Evolutionary conservation across 1,284 basidiomycete species (phyloP).

Genomic region (Heimioporus retisporus): DNA sequence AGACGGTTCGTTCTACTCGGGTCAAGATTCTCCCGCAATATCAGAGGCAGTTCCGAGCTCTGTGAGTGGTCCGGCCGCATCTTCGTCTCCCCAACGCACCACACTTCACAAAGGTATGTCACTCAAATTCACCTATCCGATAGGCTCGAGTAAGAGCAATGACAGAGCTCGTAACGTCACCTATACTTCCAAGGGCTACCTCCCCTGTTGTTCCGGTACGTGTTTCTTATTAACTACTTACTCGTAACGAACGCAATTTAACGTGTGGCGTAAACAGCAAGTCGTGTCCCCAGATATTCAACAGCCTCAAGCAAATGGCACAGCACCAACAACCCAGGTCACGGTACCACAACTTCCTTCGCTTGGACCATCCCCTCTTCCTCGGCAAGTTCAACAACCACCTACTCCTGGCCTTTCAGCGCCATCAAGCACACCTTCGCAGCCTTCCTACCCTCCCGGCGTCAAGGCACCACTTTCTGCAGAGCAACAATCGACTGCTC

Average conservation of each 20-base stretch:
- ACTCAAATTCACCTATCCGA: conserved; percentile 17
- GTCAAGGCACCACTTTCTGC: conserved; percentile 61
- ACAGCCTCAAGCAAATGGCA: conserved; percentile 48
- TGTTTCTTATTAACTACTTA: conserved; percentile 22
- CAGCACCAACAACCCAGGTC: conserved; percentile 42
- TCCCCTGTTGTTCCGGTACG: conserved; percentile 52
- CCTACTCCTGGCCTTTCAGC: conserved; percentile 38
- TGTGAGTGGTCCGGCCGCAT: conserved; percentile 61
- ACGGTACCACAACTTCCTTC: conserved; percentile 35
- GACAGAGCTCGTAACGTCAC: conserved; percentile 53
- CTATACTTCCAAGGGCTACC: conserved; percentile 46
- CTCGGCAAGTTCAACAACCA: conserved; percentile 70
- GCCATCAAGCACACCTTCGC: conserved; percentile 38
- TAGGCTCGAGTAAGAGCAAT: conserved; percentile 34
- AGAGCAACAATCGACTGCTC: conserved; percentile 43
- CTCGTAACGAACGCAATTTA: conserved; percentile 25
- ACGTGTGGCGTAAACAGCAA: conserved; percentile 34
- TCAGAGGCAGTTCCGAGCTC: conserved; percentile 74
- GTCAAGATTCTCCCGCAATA: conserved; percentile 74
- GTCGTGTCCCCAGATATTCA: conserved; percentile 44
- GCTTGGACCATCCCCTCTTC: conserved; percentile 64
- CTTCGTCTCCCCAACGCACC: conserved; percentile 65
- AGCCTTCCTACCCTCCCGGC: conserved; percentile 72
- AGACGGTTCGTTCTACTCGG: conserved; percentile 78
- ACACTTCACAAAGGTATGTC: conserved; percentile 56